Conservation (phyloP, 495 filamentous ascomycete genomes). For the Penicillium antarcticum region DNA sequence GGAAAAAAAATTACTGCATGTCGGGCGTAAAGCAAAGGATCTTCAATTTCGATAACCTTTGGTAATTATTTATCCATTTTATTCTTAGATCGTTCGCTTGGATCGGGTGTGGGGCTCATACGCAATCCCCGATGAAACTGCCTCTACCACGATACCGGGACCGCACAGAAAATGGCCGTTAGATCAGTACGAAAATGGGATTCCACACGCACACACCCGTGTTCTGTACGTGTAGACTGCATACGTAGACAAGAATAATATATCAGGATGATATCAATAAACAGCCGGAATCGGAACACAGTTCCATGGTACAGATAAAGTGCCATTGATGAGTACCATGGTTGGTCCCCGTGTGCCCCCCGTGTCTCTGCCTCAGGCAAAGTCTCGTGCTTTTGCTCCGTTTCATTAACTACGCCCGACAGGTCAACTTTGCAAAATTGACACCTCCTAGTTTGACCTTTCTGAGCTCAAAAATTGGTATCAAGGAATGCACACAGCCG, state of each 20-base stretch:
- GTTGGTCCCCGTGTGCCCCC: not conserved
- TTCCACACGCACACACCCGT: no score
- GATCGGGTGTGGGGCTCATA: no score
- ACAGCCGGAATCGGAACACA: conserved; percentile 13
- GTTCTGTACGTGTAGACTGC: no score
- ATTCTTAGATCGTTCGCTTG: no score
- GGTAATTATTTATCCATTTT: no score
- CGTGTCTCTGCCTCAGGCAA: not conserved
- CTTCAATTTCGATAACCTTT: no score
- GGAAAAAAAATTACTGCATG: no score
- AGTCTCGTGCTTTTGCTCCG: not conserved
- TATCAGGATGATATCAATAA: conserved; percentile 9
- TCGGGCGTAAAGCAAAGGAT: no score
- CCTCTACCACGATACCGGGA: no score
- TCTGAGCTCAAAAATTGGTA: not conserved
- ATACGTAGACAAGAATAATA: not conserved
- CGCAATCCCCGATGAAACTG: no score
- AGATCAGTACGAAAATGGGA: no score
- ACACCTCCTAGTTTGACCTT: not conserved
- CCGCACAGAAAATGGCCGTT: no score
- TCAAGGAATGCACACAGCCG: not conserved
- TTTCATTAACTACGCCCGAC: not conserved
- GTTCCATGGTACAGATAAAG: conserved; percentile 14
- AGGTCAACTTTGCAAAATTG: not conserved
- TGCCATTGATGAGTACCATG: conserved; percentile 1